Evolutionary conservation across 768 basidiomycete species (phyloP).

Genomic region (Coprinellus micaceus): DNA sequence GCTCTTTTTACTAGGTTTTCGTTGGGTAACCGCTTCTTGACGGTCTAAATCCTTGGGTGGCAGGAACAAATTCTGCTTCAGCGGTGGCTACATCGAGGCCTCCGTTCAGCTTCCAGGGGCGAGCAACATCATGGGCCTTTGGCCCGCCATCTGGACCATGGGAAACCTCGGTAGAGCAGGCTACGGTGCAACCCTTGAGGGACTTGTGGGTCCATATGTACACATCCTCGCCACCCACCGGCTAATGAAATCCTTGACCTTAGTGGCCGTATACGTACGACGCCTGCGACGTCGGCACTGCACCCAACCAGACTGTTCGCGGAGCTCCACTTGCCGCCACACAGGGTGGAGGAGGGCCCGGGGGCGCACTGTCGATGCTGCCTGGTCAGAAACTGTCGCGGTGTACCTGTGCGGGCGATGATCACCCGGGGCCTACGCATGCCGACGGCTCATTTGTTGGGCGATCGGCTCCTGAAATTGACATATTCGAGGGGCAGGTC

Average conservation of each 20-base stretch:
- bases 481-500: slow-evolving; percentile 83
- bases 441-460: slow-evolving; percentile 76
- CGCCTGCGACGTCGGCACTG: slow-evolving; percentile 80
- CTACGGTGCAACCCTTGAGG: slow-evolving; percentile 81
- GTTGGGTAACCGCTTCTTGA: slow-evolving; percentile 29
- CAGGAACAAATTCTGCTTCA: slow-evolving; percentile 90
- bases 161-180: slow-evolving; percentile 72
- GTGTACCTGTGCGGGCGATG: slow-evolving; percentile 80
- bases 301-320: slow-evolving; percentile 74
- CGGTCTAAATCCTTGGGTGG: no score
- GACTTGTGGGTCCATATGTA: slow-evolving; percentile 47
- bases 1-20: slow-evolving; percentile 12
- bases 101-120: slow-evolving; percentile 63
- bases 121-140: slow-evolving; percentile 61
- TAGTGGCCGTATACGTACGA: slow-evolving; percentile 86
- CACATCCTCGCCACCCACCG: not conserved
- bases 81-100: slow-evolving; percentile 71
- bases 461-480: slow-evolving; percentile 84
- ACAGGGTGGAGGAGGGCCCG: slow-evolving; percentile 50
- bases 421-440: slow-evolving; percentile 79
- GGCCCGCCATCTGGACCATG: slow-evolving; percentile 86
- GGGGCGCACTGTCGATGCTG: slow-evolving; percentile 61
- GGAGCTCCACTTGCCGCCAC: slow-evolving; percentile 63
- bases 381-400: slow-evolving; percentile 80
- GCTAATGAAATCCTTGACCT: not conserved